Evolutionary conservation across 2,329 filamentous ascomycete species (phyloP), one percentile per base, ranked within the genome.

Genomic region (Davidsoniella virescens): DNA sequence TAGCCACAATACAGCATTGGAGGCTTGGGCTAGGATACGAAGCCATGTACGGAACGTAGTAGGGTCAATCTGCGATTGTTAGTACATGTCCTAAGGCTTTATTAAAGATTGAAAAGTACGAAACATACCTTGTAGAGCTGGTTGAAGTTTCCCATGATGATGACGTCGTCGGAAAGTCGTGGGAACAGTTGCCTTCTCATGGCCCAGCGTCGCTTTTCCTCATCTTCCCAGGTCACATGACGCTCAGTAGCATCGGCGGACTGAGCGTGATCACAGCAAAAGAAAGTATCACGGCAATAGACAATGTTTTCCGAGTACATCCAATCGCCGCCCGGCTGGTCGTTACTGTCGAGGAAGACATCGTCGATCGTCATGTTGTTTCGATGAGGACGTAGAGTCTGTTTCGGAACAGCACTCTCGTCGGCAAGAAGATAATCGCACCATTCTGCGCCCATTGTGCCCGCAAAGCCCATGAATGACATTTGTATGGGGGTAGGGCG

Each of bases 381-480:
- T 51, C 87, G 76, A 66, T 79, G 84, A 1, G 87, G 87, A 10
- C 87, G 78, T 25, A 96, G 69, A 0, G 90, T 95, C 23, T 80
- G 76, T 0, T 73, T 74, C 1, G 92, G 92, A 49, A 98, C 82
- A 0, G 92, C 87, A 1, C 83, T 90, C 47, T 83, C 72, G 60
- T 98, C 92, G 3, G 92, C 88, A 23, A 96, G 75, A 14, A 98
- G 80, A 60, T 98, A 98, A 62, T 98, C 92, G 58, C 92, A 98
- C 92, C 92, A 98, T 62, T 98, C 92, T 2, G 92, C 92, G 5
- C 92, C 92, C 1, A 98, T 69, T 0, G 90, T 95, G 8, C 92
- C 92, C 0, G 92, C 92, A 62, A 98, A 98, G 0, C 92, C 92
- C 92, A 98, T 98, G 60, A 98, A 98, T 0, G 92, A 94, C 92